phyloP scores from a whole-genome alignment of 1,284 basidiomycete species.

The Caloboletus inedulis region DNA sequence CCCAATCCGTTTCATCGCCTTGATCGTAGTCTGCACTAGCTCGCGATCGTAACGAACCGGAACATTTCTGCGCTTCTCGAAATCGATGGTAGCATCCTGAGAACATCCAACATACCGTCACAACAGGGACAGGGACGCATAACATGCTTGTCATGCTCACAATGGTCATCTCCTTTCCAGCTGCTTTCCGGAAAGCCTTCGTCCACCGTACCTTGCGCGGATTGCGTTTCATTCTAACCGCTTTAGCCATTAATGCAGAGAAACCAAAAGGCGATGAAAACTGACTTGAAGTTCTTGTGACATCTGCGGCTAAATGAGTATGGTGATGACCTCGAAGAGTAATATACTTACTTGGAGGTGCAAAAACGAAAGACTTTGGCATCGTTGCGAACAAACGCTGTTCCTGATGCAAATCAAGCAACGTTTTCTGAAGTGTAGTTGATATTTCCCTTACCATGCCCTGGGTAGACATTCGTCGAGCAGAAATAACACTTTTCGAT shows the following conservation, averaged over 20 bases:
- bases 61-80: slow-evolving; percentile 98
- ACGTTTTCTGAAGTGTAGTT: neutral
- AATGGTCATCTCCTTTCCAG: slow-evolving; percentile 99
- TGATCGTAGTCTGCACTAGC: slow-evolving; percentile 89
- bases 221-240: slow-evolving; percentile 94
- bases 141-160: slow-evolving; percentile 46
- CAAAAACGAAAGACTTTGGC: slow-evolving; percentile 96
- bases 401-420: slow-evolving; percentile 45
- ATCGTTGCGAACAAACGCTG: slow-evolving; percentile 95
- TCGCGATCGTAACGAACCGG: slow-evolving; percentile 98
- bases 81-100: slow-evolving; percentile 97
- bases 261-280: neutral
- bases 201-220: slow-evolving; percentile 99
- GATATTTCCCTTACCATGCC: slow-evolving; percentile 62
- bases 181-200: slow-evolving; percentile 98
- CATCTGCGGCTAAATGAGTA: slow-evolving; percentile 52
- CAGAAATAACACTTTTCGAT: slow-evolving; percentile 93
- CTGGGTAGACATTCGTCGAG: slow-evolving; percentile 92
- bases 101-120: neutral
- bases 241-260: slow-evolving; percentile 1
- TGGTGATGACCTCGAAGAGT: slow-evolving; percentile 3
- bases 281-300: slow-evolving; percentile 97
- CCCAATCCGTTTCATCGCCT: slow-evolving; percentile 93
- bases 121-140: neutral
- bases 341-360: slow-evolving; percentile 78